A percentile compares a stretch with the other conserved stretches of the same genome.
Conservation (phyloP, 495 filamentous ascomycete genomes). For the Neurospora terricola region DNA sequence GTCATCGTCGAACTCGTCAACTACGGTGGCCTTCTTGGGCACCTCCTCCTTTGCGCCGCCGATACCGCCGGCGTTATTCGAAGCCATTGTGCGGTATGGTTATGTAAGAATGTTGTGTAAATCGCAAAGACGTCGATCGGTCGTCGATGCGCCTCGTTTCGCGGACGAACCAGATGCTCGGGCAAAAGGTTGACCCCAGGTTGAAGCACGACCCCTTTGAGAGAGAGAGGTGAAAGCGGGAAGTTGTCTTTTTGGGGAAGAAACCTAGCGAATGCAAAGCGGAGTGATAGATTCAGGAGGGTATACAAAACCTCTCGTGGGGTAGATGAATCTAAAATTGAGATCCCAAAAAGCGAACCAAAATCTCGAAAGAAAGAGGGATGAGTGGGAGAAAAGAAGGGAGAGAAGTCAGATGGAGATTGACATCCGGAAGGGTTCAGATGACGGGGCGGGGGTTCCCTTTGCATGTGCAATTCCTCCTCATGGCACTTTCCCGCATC, state of each 20-base stretch:
- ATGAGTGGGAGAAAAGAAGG: background rate
- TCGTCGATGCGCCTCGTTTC: background rate
- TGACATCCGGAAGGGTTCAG: background rate
- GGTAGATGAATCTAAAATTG: background rate
- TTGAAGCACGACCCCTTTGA: background rate
- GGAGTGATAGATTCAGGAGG: background rate
- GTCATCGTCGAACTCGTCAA: conserved; percentile 23
- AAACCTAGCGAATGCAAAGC: background rate
- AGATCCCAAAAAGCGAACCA: background rate
- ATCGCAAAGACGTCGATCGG: background rate
- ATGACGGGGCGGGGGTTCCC: background rate
- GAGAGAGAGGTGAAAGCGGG: background rate
- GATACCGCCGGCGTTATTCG: conserved; percentile 6
- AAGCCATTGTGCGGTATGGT: conserved; percentile 8
- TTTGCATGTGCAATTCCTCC: background rate
- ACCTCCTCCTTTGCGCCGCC: conserved; percentile 6
- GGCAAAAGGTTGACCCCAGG: background rate
- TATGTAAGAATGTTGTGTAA: background rate
- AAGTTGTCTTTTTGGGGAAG: background rate
- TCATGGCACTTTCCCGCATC: background rate
- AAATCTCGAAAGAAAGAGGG: background rate
- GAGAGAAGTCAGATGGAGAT: background rate
- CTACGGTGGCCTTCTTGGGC: conserved; percentile 12
- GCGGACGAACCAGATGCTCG: background rate
- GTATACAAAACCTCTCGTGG: background rate